phyloP scores from a whole-genome alignment of 106 monocot genomes.

The Dioscorea dumetorum region DNA sequence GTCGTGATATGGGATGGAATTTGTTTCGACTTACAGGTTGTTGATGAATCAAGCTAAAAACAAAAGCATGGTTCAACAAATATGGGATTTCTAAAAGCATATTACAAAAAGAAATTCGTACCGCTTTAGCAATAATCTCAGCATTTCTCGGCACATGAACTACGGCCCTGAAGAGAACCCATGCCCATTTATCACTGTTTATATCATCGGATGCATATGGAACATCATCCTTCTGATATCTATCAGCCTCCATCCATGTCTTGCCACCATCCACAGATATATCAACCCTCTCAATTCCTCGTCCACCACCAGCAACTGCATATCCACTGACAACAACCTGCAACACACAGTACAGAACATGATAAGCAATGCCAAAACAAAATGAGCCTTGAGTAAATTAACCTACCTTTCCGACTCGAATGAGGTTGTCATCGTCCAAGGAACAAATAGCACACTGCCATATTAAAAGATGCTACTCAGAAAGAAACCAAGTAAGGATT shows the following conservation, averaged over 20 bases:
- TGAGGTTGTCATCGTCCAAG: constrained; percentile 62
- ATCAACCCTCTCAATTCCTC: constrained; percentile 93
- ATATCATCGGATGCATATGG: constrained; percentile 44
- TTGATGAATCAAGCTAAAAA: not conserved
- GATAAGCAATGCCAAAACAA: not conserved
- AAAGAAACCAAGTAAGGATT: too few relatives aligned
- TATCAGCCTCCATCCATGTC: constrained; percentile 55
- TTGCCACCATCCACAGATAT: constrained; percentile 79
- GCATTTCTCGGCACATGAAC: constrained; percentile 45
- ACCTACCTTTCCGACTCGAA: constrained; percentile 50
- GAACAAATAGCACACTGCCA: constrained; percentile 88
- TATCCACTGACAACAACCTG: constrained; percentile 58
- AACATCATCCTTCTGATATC: constrained; percentile 35
- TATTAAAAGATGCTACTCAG: not conserved
- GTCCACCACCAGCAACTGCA: constrained; percentile 82
- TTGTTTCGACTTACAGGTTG: not conserved
- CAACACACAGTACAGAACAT: constrained; percentile 1
- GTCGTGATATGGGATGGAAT: not conserved
- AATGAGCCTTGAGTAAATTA: not conserved
- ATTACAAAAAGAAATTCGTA: constrained; percentile 15
- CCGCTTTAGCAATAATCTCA: constrained; percentile 73
- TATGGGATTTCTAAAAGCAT: too few relatives aligned
- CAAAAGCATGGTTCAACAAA: too few relatives aligned
- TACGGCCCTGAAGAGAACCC: constrained; percentile 61
- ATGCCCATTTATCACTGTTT: constrained; percentile 62